Conservation (phyloP, 129 eudicot species). For the Oenanthe sinensis region DNA sequence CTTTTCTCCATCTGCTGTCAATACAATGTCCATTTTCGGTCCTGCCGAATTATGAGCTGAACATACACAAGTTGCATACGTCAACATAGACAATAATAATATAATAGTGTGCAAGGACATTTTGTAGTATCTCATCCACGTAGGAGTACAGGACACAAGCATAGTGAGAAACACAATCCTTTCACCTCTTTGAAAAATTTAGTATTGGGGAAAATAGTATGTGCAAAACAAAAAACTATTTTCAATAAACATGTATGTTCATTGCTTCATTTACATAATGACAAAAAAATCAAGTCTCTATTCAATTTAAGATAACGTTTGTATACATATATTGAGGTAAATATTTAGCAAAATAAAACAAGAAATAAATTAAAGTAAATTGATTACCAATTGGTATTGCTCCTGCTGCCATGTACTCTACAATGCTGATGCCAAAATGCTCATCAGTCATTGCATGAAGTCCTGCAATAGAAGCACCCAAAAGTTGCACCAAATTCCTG, state of each 20-base stretch:
- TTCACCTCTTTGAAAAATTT: not conserved
- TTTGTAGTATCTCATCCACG: not conserved
- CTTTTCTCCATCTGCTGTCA: slow-evolving; percentile 66
- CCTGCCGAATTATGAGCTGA: slow-evolving; percentile 98
- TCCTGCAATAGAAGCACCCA: slow-evolving; percentile 81
- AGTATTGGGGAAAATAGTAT: not conserved
- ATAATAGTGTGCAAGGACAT: too few relatives aligned
- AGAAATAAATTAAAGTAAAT: not conserved
- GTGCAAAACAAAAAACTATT: not conserved
- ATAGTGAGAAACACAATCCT: not conserved
- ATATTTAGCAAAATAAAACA: too few relatives aligned
- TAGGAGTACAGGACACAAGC: not conserved
- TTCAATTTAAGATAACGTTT: not conserved
- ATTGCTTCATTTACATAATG: not conserved
- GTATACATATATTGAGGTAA: too few relatives aligned
- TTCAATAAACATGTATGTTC: too few relatives aligned
- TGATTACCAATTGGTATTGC: slow-evolving; percentile 86
- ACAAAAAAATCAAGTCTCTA: not conserved
- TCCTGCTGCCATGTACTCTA: slow-evolving; percentile 95
- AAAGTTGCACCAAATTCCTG: slow-evolving; percentile 81
- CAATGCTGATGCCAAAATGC: slow-evolving; percentile 95
- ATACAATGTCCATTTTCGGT: slow-evolving; percentile 89
- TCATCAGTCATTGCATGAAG: slow-evolving; percentile 94
- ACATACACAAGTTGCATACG: not conserved
- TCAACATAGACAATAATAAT: not conserved